These are phyloP conservation scores for Psilocybe subaeruginosa DNA, from an alignment of 768 basidiomycete genomes.

Conservation along the genomic window DNA sequence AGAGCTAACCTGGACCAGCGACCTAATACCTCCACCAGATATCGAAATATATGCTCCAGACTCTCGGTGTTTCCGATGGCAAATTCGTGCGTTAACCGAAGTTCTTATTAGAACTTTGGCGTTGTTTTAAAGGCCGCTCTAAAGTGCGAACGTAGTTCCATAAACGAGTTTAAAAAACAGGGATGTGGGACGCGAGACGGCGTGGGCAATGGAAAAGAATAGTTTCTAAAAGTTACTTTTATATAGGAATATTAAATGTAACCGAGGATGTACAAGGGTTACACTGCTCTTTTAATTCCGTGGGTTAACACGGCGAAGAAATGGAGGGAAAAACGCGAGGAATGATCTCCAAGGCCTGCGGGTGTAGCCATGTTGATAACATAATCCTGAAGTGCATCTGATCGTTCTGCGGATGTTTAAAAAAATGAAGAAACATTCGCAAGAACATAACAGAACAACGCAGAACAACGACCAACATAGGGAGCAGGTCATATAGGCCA, in stretches of 20 bases:
- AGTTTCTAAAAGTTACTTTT: neutral
- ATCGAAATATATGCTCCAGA: neutral
- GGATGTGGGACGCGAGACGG: neutral
- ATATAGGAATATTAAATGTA: neutral
- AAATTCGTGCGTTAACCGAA: neutral
- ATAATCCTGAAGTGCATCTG: neutral
- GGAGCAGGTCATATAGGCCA: neutral
- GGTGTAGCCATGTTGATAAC: neutral
- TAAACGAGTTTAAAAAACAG: neutral
- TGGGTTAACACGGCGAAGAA: neutral
- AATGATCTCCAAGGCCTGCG: neutral
- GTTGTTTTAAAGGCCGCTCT: neutral
- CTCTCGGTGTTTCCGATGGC: neutral
- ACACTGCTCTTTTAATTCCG: neutral
- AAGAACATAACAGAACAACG: neutral
- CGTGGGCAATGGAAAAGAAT: neutral
- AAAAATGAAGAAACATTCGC: neutral
- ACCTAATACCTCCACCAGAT: neutral
- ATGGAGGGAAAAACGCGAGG: neutral
- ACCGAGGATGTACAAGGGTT: too few relatives aligned
- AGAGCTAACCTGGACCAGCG: neutral
- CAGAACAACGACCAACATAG: neutral
- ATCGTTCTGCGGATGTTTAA: neutral
- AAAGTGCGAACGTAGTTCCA: neutral
- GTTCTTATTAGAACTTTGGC: neutral